A percentile compares a stretch with the other conserved stretches of the same genome.
Evolutionary conservation across 306 rosid species (phyloP).

Genomic region (Rubus parviflorus): DNA sequence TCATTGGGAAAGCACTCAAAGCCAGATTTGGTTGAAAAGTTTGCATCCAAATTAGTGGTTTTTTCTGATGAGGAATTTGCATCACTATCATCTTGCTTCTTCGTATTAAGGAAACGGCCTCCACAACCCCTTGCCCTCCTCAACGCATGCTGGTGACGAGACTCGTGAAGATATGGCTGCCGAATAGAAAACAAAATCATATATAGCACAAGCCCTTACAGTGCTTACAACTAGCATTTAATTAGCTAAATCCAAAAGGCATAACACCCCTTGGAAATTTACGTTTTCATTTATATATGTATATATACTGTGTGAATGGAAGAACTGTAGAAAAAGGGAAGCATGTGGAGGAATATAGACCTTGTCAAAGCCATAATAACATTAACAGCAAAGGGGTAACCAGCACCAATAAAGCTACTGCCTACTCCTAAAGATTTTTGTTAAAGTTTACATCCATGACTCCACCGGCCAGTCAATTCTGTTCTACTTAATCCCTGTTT

Average conservation of each 20-base stretch:
- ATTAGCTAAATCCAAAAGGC: background rate
- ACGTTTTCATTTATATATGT: background rate
- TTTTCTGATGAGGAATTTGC: constrained; percentile 33
- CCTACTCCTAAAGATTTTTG: background rate
- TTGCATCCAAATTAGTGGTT: constrained; percentile 28
- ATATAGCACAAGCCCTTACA: background rate
- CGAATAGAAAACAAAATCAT: constrained; percentile 14
- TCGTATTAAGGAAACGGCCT: constrained; percentile 82
- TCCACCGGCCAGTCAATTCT: background rate
- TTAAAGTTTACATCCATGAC: background rate
- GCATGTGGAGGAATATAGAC: background rate
- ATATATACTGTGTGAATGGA: background rate
- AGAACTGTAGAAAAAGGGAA: background rate
- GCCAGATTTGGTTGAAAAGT: constrained; percentile 24
- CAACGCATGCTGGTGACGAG: constrained; percentile 84
- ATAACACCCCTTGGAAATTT: background rate
- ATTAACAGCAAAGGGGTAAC: background rate
- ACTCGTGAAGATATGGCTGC: constrained; percentile 93
- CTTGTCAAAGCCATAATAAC: background rate
- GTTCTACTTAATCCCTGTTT: background rate
- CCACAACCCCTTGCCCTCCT: constrained; percentile 90
- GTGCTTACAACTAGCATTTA: background rate
- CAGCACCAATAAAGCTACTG: background rate
- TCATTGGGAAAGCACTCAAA: constrained; percentile 19
- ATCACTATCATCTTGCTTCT: constrained; percentile 43